phyloP scores from a whole-genome alignment of 2,329 filamentous ascomycete genomes.

The Aspergillus sp. region DNA sequence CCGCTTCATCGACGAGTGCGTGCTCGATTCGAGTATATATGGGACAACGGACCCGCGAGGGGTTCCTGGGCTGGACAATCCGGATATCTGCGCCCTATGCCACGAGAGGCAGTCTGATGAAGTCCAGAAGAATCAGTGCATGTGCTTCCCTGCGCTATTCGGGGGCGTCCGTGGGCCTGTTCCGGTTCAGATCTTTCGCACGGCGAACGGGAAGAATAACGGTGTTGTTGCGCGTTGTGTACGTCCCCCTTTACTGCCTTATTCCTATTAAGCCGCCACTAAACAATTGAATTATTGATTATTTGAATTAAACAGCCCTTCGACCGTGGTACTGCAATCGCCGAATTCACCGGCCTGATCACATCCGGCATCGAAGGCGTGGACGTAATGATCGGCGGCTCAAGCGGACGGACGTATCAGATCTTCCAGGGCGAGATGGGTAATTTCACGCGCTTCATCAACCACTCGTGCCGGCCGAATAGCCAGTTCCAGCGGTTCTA shows the following conservation, averaged over 20 bases:
- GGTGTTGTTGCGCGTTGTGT: conserved; percentile 42
- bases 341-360: conserved; percentile 57
- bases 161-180: conserved; percentile 42
- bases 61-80: conserved; percentile 29
- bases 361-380: conserved; percentile 53
- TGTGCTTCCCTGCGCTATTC: conserved; percentile 56
- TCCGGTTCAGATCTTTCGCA: conserved; percentile 56
- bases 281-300: neutral
- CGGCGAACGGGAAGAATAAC: conserved; percentile 55
- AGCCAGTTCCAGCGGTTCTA: conserved; percentile 57
- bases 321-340: conserved; percentile 53
- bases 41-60: conserved; percentile 52
- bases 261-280: neutral
- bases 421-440: conserved; percentile 57
- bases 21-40: conserved; percentile 52
- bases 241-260: neutral
- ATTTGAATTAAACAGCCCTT: conserved; percentile 37
- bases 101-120: conserved; percentile 53
- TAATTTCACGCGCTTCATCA: conserved; percentile 61
- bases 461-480: conserved; percentile 59
- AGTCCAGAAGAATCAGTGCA: conserved; percentile 49
- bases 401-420: conserved; percentile 47
- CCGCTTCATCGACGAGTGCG: conserved; percentile 44
- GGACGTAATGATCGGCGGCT: conserved; percentile 56
- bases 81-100: conserved; percentile 47